phyloP scores from a whole-genome alignment of 1,284 basidiomycete species.

The Boletus austroedulis region DNA sequence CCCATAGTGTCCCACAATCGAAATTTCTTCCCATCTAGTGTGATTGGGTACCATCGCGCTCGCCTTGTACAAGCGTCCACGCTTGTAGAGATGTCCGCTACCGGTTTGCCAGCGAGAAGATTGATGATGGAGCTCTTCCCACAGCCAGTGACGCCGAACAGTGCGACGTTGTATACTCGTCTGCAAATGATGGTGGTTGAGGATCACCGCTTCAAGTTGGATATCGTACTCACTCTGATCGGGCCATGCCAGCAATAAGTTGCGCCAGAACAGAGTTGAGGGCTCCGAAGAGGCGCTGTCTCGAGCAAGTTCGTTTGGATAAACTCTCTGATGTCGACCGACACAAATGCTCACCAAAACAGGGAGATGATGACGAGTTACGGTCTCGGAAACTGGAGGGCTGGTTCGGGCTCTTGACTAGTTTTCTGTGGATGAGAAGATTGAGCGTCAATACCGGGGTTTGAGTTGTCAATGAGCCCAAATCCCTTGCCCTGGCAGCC shows the following conservation, averaged over 20 bases:
- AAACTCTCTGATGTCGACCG: neutral
- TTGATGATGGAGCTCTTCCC: conserved; percentile 33
- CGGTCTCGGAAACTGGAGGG: neutral
- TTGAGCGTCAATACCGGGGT: neutral
- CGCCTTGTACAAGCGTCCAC: conserved; percentile 31
- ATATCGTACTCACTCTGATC: conserved; percentile 18
- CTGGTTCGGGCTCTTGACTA: neutral
- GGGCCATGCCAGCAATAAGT: conserved; percentile 3
- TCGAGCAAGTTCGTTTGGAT: neutral
- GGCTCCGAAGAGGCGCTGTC: neutral
- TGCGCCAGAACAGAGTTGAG: neutral
- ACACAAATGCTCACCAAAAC: conserved; percentile 9
- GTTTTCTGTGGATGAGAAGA: neutral
- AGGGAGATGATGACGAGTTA: neutral
- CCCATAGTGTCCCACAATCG: conserved; percentile 36
- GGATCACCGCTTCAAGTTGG: neutral
- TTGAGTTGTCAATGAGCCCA: conserved; percentile 2
- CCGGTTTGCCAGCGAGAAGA: conserved; percentile 21
- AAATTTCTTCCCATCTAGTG: conserved; percentile 18
- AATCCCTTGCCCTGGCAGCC: conserved; percentile 16
- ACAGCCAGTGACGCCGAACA: conserved; percentile 29
- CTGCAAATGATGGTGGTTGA: conserved; percentile 15
- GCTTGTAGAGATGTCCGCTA: conserved; percentile 23
- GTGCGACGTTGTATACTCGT: conserved; percentile 26
- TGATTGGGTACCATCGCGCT: conserved; percentile 28